Base-by-base conservation (phyloP, 2,329 filamentous ascomycete species). In the Clonostachys sp. region DNA sequence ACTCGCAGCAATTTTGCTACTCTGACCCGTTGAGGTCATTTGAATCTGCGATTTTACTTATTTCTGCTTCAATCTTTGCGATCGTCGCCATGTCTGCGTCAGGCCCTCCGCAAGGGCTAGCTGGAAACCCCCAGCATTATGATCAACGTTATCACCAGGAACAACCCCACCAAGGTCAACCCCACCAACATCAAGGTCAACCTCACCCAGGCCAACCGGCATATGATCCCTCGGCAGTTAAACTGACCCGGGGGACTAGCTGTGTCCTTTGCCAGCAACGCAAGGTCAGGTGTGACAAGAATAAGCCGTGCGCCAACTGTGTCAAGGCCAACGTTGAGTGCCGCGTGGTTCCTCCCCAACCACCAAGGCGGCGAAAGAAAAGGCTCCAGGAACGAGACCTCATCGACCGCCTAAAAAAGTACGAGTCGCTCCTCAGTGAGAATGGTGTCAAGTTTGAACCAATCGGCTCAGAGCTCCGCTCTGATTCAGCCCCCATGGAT, bases 261-360 rank as follows among this genome's bases (percentile, higher is more conserved):
- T 92, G 88, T 57, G 75, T 89, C 13, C 73, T 84, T 17, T 92
- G 88, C 59, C 86, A 91, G 61, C 85, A 87, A 61, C 81, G 86
- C 51, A 90, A 90, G 62, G 78, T 90, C 40, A 83, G 83, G 50
- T 90, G 87, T 64, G 83, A 89, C 63, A 86, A 85, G 64, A 80
- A 77, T 55, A 83, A 83, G 63, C 86, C 86, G 14, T 90, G 87
- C 59, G 72, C 77, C 56, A 85, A 86, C 64, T 89, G 86, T 59
- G 70, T 81, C 60, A 84, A 79, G 63, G 75, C 79, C 45, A 67
- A 73, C 18, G 76, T 76, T 34, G 78, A 87, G 54, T 90, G 83
- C 60, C 73, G 75, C 36, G 78, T 84, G 8, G 65, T 78, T 53
- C 68, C 80, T 57, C 68, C 81, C 55, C 64, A 81, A 59, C 70